Evolutionary conservation across 108 stramenopile species (phyloP).

Genomic region (Licmophora abbreviata): DNA sequence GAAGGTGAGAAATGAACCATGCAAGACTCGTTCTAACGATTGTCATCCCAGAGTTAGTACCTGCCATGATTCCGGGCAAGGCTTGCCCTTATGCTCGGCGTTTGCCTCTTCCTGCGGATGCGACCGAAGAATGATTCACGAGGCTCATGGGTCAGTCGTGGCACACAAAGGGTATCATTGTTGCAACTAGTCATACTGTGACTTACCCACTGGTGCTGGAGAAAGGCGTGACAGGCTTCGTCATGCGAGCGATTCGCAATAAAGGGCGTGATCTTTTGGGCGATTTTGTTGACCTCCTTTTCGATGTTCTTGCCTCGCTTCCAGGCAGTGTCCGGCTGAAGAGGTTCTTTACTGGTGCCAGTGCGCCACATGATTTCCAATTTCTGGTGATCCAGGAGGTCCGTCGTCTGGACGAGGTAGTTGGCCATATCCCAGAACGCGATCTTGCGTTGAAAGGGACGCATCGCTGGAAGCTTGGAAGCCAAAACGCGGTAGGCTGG

Average conservation of each 20-base stretch:
- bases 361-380: conserved; percentile 60
- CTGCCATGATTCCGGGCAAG: no score
- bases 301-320: conserved; percentile 28
- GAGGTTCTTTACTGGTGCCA: conserved; percentile 29
- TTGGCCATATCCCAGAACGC: conserved; percentile 41
- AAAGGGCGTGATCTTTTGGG: conserved; percentile 17
- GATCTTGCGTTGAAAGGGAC: conserved; percentile 52
- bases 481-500: conserved; percentile 21
- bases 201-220: conserved; percentile 24
- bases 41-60: no score
- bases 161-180: no score
- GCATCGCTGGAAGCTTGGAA: conserved; percentile 12
- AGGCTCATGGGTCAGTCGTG: no score
- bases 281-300: conserved; percentile 27
- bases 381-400: conserved; percentile 26
- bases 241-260: conserved; percentile 22
- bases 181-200: not conserved
- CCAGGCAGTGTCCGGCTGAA: conserved; percentile 41
- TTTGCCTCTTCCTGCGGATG: no score
- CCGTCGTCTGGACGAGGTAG: conserved; percentile 20
- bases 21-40: no score
- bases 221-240: conserved; percentile 19
- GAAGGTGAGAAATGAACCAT: conserved; percentile 5
- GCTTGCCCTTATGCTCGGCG: no score
- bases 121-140: no score